Percentiles rank a stretch among this genome's conserved stretches.
These are phyloP conservation scores for Holtermannia corniformis DNA, from an alignment of 768 basidiomycete species.

Conservation along the genomic window DNA sequence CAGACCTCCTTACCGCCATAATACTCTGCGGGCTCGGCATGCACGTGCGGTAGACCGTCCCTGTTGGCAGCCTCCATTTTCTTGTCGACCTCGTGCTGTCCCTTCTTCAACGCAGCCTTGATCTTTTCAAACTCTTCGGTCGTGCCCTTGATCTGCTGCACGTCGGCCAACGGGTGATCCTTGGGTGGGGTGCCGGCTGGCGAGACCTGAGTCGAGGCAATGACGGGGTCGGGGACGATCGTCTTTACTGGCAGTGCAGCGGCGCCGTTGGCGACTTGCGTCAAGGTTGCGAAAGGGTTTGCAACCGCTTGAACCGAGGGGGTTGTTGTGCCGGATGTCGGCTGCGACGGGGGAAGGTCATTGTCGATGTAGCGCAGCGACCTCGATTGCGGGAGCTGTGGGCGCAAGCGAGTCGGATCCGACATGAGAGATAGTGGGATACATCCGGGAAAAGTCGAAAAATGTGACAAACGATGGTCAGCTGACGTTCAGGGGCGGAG, in stretches of 20 bases:
- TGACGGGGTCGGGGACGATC: not conserved
- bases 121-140: constrained; percentile 1
- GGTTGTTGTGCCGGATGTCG: constrained; percentile 19
- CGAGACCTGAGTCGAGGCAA: not conserved
- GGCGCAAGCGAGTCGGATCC: not conserved
- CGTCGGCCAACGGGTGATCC: not conserved
- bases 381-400: constrained; percentile 34
- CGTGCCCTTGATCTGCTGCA: not conserved
- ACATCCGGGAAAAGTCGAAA: no score
- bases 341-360: constrained; percentile 25
- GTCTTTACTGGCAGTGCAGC: constrained; percentile 8
- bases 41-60: constrained; percentile 40
- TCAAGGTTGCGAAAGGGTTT: constrained; percentile 11
- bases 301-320: constrained; percentile 11
- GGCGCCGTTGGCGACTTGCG: not conserved
- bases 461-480: no score
- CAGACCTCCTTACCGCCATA: constrained; percentile 72
- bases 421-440: not conserved
- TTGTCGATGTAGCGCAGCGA: constrained; percentile 41
- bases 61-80: constrained; percentile 14
- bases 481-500: not conserved
- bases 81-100: constrained; percentile 19
- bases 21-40: constrained; percentile 67
- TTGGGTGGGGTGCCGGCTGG: not conserved
- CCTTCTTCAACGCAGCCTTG: constrained; percentile 4